Percentiles rank a stretch among this genome's conserved stretches.
These are phyloP conservation scores for Dictyostelium intermedium DNA, from an alignment of 78 protist species.

Conservation along the genomic window DNA sequence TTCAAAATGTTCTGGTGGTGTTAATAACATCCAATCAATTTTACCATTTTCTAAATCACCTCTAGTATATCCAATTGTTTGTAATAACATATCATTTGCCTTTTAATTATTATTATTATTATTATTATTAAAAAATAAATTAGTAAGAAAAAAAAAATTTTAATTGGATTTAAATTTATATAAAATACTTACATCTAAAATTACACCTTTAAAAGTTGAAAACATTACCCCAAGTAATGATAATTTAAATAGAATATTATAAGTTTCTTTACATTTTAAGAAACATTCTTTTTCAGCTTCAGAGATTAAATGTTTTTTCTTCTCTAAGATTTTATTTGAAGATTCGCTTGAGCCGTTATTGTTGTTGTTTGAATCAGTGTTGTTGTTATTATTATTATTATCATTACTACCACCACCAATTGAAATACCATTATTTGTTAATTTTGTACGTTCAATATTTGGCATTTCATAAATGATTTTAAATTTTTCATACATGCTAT, in stretches of 20 bases:
- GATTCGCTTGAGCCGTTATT: not conserved
- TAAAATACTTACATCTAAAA: conserved; percentile 73
- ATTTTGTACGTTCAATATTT: not conserved
- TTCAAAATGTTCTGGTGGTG: conserved; percentile 73
- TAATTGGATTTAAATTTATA: too few species aligned
- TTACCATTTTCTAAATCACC: conserved; percentile 59
- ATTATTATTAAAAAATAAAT: not conserved
- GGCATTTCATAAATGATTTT: conserved; percentile 32
- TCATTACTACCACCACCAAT: not conserved
- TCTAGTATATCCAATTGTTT: conserved; percentile 57
- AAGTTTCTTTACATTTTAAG: conserved; percentile 31
- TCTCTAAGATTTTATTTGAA: not conserved
- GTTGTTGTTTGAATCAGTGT: too few species aligned
- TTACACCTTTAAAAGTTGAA: conserved; percentile 51
- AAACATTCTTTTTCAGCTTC: conserved; percentile 32
- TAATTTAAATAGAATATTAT: conserved; percentile 54
- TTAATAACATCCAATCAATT: conserved; percentile 69
- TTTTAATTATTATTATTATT: not conserved
- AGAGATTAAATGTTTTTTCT: conserved; percentile 14
- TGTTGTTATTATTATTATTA: not conserved
- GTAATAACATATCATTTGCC: conserved; percentile 69
- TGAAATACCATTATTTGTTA: not conserved
- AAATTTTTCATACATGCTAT: conserved; percentile 6
- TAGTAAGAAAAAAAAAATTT: not conserved
- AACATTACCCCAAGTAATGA: conserved; percentile 60